Evolutionary conservation across 129 eudicot species (phyloP).

Genomic region (Arctium minus): DNA sequence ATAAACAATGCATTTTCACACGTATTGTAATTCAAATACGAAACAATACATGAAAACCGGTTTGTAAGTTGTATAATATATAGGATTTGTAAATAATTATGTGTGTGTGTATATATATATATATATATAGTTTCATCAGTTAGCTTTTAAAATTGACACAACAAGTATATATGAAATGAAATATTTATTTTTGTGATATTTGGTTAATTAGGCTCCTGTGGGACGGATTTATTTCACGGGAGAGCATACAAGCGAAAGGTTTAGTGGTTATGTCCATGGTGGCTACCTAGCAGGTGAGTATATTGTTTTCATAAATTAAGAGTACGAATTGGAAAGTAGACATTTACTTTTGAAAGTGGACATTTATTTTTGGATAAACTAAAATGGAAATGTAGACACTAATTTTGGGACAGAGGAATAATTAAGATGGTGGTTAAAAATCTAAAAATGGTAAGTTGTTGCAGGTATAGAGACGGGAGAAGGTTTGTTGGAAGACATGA

Average conservation of each 20-base stretch:
- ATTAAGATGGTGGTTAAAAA: neutral
- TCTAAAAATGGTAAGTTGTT: neutral
- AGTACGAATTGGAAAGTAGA: neutral
- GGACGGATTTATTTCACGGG: conserved; percentile 85
- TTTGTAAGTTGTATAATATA: too few relatives aligned
- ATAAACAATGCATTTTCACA: too few relatives aligned
- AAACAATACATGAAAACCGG: too few relatives aligned
- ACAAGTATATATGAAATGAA: neutral
- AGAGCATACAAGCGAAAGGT: conserved; percentile 87
- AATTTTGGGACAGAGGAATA: neutral
- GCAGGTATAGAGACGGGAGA: conserved; percentile 75
- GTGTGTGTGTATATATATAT: too few relatives aligned
- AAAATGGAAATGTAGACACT: too few relatives aligned
- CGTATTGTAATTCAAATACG: too few relatives aligned
- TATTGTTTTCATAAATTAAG: neutral
- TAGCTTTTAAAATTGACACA: too few relatives aligned
- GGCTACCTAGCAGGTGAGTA: conserved; percentile 78
- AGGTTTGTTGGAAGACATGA: conserved; percentile 61
- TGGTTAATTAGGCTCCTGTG: conserved; percentile 59
- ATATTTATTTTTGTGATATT: neutral
- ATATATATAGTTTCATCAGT: too few relatives aligned
- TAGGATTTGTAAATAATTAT: too few relatives aligned
- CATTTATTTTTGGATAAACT: neutral
- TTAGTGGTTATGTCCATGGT: conserved; percentile 87
- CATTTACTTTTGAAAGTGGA: neutral